A percentile compares a stretch with the other conserved stretches of the same genome.
Evolutionary conservation across 2,329 filamentous ascomycete species (phyloP).

Genomic region (Ceratocystis huliohia): DNA sequence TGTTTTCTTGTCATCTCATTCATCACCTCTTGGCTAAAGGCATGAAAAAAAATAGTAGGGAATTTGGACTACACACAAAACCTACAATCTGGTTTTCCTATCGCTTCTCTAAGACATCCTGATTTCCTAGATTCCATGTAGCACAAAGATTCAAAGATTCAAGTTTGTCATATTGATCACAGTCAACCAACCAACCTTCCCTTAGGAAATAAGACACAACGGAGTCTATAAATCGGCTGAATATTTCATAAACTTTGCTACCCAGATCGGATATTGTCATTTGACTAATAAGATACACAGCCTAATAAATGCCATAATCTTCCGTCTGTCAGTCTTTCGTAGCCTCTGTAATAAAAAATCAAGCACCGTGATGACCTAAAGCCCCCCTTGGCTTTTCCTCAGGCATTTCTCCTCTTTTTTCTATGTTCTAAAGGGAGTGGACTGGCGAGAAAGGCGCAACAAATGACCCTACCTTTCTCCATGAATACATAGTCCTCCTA

Average conservation of each 20-base stretch:
- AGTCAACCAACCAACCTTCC: background rate
- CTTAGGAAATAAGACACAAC: background rate
- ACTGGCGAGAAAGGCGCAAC: background rate
- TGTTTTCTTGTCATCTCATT: background rate
- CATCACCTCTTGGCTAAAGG: background rate
- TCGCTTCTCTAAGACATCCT: background rate
- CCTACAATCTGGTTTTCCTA: background rate
- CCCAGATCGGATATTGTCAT: slow-evolving; percentile 11
- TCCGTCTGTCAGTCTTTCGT: slow-evolving; percentile 5
- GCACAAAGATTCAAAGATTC: background rate
- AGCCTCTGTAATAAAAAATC: slow-evolving; percentile 10
- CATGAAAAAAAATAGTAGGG: background rate
- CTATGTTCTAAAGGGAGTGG: background rate
- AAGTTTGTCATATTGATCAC: background rate
- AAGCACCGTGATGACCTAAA: background rate
- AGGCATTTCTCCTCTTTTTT: slow-evolving; percentile 8
- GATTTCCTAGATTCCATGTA: background rate
- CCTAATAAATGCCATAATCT: slow-evolving; percentile 15
- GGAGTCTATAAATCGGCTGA: background rate
- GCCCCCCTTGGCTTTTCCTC: background rate
- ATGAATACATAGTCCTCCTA: background rate
- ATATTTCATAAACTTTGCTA: slow-evolving; percentile 4
- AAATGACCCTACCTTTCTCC: background rate
- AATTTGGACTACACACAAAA: background rate
- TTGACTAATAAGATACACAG: slow-evolving; percentile 13